Evolutionary conservation across 495 filamentous ascomycete genomes (phyloP), one percentile per base, ranked within the genome.

Genomic region (Lasiosphaeria ovina): DNA sequence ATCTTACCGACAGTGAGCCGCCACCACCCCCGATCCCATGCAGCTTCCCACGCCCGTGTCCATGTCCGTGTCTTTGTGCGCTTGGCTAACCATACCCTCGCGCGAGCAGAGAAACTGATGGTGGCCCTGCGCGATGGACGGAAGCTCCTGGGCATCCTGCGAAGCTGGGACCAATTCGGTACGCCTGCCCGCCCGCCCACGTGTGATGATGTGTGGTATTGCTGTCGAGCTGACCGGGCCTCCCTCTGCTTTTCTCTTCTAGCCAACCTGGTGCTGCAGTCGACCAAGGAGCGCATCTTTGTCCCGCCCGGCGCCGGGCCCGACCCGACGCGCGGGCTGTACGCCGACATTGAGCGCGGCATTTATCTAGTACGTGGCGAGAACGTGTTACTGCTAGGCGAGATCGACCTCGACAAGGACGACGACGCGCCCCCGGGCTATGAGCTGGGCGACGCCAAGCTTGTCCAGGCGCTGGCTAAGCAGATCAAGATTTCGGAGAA

Each of bases 121-220:
- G 80, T 98, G 49, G 84, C 92, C 9, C 81, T 98, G 55, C 86
- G 94, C 57, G 94, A 98, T 74, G 94, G 95, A 42, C 84, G 93
- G 60, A 97, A 97, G 75, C 78, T 97, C 62, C 90, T 94, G 54
- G 94, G 94, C 17, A 90, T 98, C 10, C 76, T 98, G 66, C 81
- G 94, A 64, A 96, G 91, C 69, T 98, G 95, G 93, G 94, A 98
- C 76, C 94, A 98, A 73, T 97, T 96, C 70, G 92, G 92, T 94
- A 87, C 66, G 81, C 24, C 24, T 24, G 2, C 24, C 24, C 24
- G 2, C 24, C 24, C 24, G 2, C 24, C 2, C 24, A 24, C 24
- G 24, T 2, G 24, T 24, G 24, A 24, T 24, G 24, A 24, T 24
- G 24, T 24, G 24, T 24, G 1, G 24, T 24, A 24, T 24, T 24